phyloP scores from a whole-genome alignment of 2,329 filamentous ascomycete species.

The Paramyrothecium roridum region DNA sequence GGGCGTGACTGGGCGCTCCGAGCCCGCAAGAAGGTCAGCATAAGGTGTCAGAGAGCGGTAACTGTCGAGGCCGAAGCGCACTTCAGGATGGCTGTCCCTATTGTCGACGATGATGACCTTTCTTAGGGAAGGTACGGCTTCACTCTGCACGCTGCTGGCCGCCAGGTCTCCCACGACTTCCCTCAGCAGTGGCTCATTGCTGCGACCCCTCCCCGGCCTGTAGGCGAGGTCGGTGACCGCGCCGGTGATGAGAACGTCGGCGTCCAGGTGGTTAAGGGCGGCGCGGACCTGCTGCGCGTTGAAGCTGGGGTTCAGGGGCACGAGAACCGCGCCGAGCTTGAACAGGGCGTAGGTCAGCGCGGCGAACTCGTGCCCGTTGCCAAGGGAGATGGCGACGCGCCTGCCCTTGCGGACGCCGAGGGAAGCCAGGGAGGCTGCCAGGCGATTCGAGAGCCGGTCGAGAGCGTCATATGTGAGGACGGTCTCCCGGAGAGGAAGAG shows the following conservation, averaged over 20 bases:
- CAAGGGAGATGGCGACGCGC: slow-evolving; percentile 80
- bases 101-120: slow-evolving; percentile 80
- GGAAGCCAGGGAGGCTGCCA: slow-evolving; percentile 67
- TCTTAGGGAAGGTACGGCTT: slow-evolving; percentile 64
- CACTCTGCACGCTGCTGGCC: slow-evolving; percentile 26
- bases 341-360: slow-evolving; percentile 85
- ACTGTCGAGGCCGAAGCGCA: slow-evolving; percentile 40
- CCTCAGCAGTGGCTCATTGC: slow-evolving; percentile 46
- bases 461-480: slow-evolving; percentile 72
- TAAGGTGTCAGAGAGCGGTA: slow-evolving; percentile 44
- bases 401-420: slow-evolving; percentile 78
- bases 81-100: slow-evolving; percentile 43
- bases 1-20: slow-evolving; percentile 32
- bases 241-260: slow-evolving; percentile 76
- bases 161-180: slow-evolving; percentile 41
- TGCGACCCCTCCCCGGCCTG: slow-evolving; percentile 50
- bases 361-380: slow-evolving; percentile 82
- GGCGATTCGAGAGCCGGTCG: slow-evolving; percentile 70
- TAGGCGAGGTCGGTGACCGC: slow-evolving; percentile 81
- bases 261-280: slow-evolving; percentile 72
- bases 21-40: slow-evolving; percentile 32
- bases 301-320: slow-evolving; percentile 92
- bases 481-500: slow-evolving; percentile 50
- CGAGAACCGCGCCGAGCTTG: slow-evolving; percentile 90
- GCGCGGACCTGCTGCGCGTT: slow-evolving; percentile 74